Base-by-base conservation (phyloP, 768 basidiomycete species). In the Rhodosporidiobolus odoratus region DNA sequence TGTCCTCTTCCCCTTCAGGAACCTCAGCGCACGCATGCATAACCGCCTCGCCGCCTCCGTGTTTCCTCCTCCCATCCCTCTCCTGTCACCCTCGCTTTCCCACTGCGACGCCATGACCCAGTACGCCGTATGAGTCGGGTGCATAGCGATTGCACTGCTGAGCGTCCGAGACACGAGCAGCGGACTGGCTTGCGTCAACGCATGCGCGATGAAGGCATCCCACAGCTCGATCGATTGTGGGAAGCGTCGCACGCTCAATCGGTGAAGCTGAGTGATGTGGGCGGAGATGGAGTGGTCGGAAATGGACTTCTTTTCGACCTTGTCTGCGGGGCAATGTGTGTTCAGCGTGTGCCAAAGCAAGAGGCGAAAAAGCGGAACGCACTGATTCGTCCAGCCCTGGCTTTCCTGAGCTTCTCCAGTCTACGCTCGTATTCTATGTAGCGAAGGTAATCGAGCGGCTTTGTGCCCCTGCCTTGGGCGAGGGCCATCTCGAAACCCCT, bases 361-460 rank as follows among this genome's bases (percentile, higher is more conserved):
- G 15, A 19, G 25, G 0, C 34, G 19, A 32, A 41, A 40, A 8
- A 3, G 25, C 0, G 1, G 61, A 17, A 74, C 76, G 41, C 30
- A 75, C 77, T 64, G 21, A 75, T 34, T 17, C 76, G 65, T 21
- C 52, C 68, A 2, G 64, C 66, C 4, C 78, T 56, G 15, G 69
- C 65, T 58, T 65, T 72, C 27, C 78, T 40, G 4, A 78, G 75
- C 41, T 71, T 73, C 57, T 78, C 78, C 19, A 78, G 62, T 53
- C 72, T 67, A 41, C 64, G 63, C 58, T 78, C 78, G 69, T 78
- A 78, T 35, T 77, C 76, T 58, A 76, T 76, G 71, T 78, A 78
- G 30, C 75, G 66, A 16, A 76, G 65, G 65, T 73, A 78, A 72
- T 78, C 78, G 38, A 59, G 13, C 35, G 74, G 69, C 62, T 76